Base-by-base conservation (phyloP, 2,329 filamentous ascomycete genomes). In the Beauveria sp. region DNA sequence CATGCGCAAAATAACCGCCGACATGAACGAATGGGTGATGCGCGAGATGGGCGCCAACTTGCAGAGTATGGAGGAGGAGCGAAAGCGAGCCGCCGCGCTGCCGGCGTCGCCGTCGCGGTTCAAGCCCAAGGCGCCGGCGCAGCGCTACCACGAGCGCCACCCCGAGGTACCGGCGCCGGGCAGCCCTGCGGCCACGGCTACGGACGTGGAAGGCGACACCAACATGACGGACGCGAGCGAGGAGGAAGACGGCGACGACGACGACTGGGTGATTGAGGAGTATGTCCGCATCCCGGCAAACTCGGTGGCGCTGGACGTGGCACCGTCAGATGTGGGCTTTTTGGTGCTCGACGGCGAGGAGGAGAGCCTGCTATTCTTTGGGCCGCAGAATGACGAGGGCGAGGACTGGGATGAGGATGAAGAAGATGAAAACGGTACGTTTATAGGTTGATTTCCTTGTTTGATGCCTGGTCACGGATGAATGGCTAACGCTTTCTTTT, bases 361-460 rank as follows among this genome's bases (percentile, higher is more conserved):
- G n/a, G 83, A 86, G 63, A 78, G 79, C 46, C 80, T 83, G 60
- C 79, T 82, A 49, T 88, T 88, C 69, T 88, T 83, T 65, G 80
- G 82, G 0, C 77, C 81, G 8, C 82, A 83, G 43, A 79, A 80
- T 45, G 82, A 82, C n/a, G 84, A 87, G 3, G 86, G 85, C 45
- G 84, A 87, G n/a, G 78, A 85, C 45, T 73, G 78, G 67, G 73
- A 73, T 1, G 80, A 84, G 45, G 84, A 86, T 49, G 85, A 87
- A 5, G 85, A 88, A 57, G 84, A 88, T 60, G 85, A 88, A 68
- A 88, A 88, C 65, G 84, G 84, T 86, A 75, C 61, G 76, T 67
- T 20, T 8, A 14, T 14, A 14, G 28, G 16, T n/a, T n/a, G n/a
- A 8, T 8, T 22, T 3, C 26, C 6, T 10, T 0, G 38, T 14